Evolutionary conservation across 305 asterid species (phyloP).

Genomic region (Euphrasia arctica): DNA sequence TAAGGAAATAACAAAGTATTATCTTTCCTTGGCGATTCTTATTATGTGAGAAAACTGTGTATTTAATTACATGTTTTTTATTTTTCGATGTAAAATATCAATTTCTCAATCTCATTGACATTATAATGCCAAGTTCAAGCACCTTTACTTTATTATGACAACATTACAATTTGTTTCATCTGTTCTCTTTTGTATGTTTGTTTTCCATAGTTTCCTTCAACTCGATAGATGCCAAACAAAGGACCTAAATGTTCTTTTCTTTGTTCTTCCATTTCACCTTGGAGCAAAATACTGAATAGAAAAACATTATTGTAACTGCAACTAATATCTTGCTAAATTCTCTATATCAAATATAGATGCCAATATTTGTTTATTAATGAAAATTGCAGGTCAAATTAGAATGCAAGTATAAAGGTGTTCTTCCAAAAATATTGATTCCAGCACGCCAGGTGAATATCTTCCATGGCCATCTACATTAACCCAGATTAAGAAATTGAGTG

Average conservation of each 20-base stretch:
- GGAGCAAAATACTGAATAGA: not conserved
- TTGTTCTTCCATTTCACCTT: not conserved
- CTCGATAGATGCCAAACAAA: too few relatives aligned
- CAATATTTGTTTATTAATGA: constrained; percentile 1
- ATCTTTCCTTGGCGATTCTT: too few relatives aligned
- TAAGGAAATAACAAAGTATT: too few relatives aligned
- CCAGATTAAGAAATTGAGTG: constrained; percentile 10
- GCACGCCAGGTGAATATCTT: constrained; percentile 62
- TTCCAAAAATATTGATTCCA: constrained; percentile 72
- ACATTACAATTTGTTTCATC: too few relatives aligned
- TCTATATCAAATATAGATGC: not conserved
- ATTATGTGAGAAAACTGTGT: too few relatives aligned
- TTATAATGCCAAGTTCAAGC: too few relatives aligned
- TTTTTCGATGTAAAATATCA: too few relatives aligned
- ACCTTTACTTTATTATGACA: too few relatives aligned
- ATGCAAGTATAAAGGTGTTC: constrained; percentile 75
- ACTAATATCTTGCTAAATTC: not conserved
- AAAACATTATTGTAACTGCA: constrained; percentile 10
- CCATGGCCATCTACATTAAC: constrained; percentile 11
- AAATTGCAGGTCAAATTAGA: constrained; percentile 72
- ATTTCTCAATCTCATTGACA: too few relatives aligned
- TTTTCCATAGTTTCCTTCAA: too few relatives aligned
- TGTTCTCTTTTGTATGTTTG: too few relatives aligned
- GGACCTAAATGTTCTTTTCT: constrained; percentile 1
- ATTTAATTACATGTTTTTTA: too few relatives aligned